phyloP scores from a whole-genome alignment of 2,329 filamentous ascomycete species.

The Microascus cirrosus region DNA sequence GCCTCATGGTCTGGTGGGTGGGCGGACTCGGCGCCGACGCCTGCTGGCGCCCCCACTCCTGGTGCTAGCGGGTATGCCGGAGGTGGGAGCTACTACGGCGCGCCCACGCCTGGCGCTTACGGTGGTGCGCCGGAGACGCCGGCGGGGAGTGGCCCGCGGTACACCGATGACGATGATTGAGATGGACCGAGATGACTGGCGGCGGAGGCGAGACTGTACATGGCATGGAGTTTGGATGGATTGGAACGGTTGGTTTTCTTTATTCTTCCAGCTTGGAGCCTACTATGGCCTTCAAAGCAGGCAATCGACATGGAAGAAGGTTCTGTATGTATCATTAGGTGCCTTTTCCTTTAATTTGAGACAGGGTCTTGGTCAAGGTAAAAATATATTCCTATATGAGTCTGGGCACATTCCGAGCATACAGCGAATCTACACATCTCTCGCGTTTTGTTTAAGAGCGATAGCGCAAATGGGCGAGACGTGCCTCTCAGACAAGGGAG shows the following conservation, averaged over 20 bases:
- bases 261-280: not conserved
- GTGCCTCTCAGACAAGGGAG: too few relatives aligned
- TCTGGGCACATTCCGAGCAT: not conserved
- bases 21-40: slow-evolving; percentile 57
- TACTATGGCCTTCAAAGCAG: not conserved
- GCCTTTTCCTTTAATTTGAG: not conserved
- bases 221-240: slow-evolving; percentile 2
- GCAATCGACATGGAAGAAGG: not conserved
- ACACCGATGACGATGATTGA: slow-evolving; percentile 37
- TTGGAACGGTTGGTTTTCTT: not conserved
- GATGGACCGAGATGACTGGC: not conserved
- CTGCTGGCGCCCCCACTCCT: slow-evolving; percentile 58
- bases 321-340: not conserved
- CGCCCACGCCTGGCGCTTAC: slow-evolving; percentile 55
- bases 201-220: not conserved
- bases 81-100: slow-evolving; percentile 33
- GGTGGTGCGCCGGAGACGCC: slow-evolving; percentile 47
- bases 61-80: slow-evolving; percentile 40
- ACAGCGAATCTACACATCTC: too few relatives aligned
- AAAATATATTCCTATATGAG: not conserved
- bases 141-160: slow-evolving; percentile 44
- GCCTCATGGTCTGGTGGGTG: slow-evolving; percentile 49
- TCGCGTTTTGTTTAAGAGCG: too few relatives aligned
- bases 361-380: not conserved
- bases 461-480: too few relatives aligned